Conservation (phyloP, 768 basidiomycete genomes). For the Lentinula sp. region DNA sequence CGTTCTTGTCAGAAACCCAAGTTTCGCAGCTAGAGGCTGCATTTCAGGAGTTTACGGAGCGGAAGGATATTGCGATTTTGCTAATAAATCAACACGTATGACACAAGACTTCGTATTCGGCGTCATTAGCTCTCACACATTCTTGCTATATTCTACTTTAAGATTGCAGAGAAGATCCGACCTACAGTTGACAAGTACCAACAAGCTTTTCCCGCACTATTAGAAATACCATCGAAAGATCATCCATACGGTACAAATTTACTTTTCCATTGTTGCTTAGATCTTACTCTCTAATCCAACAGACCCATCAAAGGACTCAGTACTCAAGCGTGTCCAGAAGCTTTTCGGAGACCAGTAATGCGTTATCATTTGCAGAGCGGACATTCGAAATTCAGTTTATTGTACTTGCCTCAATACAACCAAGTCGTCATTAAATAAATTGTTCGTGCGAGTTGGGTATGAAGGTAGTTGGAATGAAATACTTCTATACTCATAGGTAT, state of each 20-base stretch:
- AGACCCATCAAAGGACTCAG: constrained; percentile 96
- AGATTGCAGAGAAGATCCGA: constrained; percentile 97
- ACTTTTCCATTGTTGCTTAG: background rate
- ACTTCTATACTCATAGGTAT: background rate
- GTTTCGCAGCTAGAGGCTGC: constrained; percentile 84
- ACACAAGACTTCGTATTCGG: constrained; percentile 7
- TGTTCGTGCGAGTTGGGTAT: constrained; percentile 15
- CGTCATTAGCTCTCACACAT: background rate
- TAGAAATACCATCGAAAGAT: constrained; percentile 98
- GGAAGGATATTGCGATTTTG: constrained; percentile 92
- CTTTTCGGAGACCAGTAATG: constrained; percentile 67
- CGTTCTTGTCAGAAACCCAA: constrained; percentile 68
- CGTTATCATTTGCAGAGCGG: constrained; percentile 20
- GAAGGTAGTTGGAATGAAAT: background rate
- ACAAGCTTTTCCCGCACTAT: constrained; percentile 91
- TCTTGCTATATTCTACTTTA: constrained; percentile 4
- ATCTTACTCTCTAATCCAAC: constrained; percentile 12
- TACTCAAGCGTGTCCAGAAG: constrained; percentile 95
- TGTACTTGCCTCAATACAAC: constrained; percentile 2
- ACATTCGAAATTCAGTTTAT: background rate
- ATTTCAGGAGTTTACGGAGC: constrained; percentile 92
- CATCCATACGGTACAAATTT: constrained; percentile 83
- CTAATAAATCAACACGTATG: constrained; percentile 97
- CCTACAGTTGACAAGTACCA: constrained; percentile 93
- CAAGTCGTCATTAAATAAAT: constrained; percentile 6